Base-by-base conservation (phyloP, 441 rosid species). In the Isatis lusitanica region DNA sequence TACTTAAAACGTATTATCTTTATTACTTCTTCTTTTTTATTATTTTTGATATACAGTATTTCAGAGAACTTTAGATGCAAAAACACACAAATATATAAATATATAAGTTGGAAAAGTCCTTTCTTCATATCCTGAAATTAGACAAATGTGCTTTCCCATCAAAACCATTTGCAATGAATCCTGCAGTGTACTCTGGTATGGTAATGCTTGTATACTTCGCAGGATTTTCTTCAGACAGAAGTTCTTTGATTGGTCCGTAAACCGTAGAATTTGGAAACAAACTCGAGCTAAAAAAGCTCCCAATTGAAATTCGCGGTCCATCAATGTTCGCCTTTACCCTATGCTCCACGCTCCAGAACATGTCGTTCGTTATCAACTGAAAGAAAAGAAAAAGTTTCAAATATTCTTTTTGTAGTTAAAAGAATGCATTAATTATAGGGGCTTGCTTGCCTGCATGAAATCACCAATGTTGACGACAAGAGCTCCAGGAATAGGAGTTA, bases 381-480 rank as follows among this genome's bases (percentile, higher is more conserved):
- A 17, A 7, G 66, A 18, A 4, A 72, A 9, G 4, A 55, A 74
- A 53, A 53, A 7, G 15, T 46, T 43, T 35, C 63, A 36, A 33
- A 43, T 11, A 5, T 16, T 16, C 18, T 21, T 4, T 21, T 6
- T 17, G n/a, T 17, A 15, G 39, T 9, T 50, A 3, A 11, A 38
- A 24, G 21, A 38, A 24, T 11, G 57, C 4, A 40, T 35, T 1
- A 62, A 17, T 52, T 52, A 11, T 2, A 12, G 2, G 13, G 3
- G 4, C n/a, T 47, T 61, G 10, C 38, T 39, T 62, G 77, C 92
- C 88, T 89, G 86, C 65, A 87, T 69, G 15, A 82, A 67, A 30
- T 89, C 90, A 9, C 94, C 94, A 3, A 85, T 38, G 10, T 81
- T 89, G 63, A 89, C 68, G 17, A 89, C 85, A 50, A 89, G 71